Evolutionary conservation across 2,329 filamentous ascomycete species (phyloP).

Genomic region (Claviceps arundinis): DNA sequence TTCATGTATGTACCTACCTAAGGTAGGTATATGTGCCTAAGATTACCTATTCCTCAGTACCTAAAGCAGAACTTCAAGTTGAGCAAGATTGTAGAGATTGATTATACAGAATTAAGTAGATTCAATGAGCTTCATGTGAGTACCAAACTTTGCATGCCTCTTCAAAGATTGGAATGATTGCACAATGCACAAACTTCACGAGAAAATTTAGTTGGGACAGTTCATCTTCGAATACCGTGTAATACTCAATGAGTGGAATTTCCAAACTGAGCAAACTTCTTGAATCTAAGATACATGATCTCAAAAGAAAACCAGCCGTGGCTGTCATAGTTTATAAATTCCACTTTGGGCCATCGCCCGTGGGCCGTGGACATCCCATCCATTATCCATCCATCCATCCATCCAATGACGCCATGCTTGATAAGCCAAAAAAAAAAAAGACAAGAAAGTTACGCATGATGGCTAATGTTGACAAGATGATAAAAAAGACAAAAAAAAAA

Average conservation of each 20-base stretch:
- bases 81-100: too few species aligned
- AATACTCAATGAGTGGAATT: too few species aligned
- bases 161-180: too few species aligned
- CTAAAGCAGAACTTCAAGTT: too few species aligned
- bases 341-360: neutral
- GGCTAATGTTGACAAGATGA: neutral
- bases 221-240: neutral
- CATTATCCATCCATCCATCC: neutral
- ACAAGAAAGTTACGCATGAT: neutral
- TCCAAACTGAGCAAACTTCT: neutral
- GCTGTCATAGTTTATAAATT: neutral
- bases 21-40: too few species aligned
- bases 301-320: neutral
- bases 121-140: too few species aligned
- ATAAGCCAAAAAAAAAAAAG: neutral
- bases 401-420: neutral
- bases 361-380: neutral
- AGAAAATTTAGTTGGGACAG: too few species aligned
- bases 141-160: too few species aligned
- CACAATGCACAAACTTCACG: too few species aligned
- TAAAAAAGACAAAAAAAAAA: neutral
- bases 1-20: too few species aligned
- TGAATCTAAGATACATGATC: neutral
- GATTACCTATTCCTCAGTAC: too few species aligned
- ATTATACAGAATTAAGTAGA: too few species aligned